Evolutionary conservation across 345 rosid genomes (phyloP).

Genomic region (Sonneratia alba): DNA sequence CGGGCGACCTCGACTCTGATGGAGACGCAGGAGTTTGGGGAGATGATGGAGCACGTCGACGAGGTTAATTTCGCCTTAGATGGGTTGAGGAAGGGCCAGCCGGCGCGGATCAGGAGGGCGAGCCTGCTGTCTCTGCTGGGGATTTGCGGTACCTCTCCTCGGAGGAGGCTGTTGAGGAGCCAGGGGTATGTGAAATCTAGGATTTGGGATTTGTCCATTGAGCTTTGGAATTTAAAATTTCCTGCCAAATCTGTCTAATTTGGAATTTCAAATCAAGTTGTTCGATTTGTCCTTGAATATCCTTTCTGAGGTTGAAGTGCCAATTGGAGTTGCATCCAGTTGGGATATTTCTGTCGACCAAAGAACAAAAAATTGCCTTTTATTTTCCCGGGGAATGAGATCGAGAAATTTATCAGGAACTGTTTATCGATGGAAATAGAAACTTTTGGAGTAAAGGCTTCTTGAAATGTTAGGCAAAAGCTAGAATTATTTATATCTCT

Average conservation of each 20-base stretch:
- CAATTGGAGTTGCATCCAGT: not conserved
- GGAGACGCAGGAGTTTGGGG: slow-evolving; percentile 98
- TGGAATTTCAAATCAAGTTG: not conserved
- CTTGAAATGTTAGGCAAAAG: not conserved
- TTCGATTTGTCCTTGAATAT: not conserved
- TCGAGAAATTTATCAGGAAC: too few relatives aligned
- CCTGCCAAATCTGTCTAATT: not conserved
- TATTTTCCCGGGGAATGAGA: too few relatives aligned
- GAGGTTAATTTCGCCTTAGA: slow-evolving; percentile 95
- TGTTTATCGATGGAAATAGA: not conserved
- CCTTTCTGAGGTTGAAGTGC: not conserved
- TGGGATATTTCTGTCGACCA: not conserved
- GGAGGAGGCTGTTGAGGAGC: slow-evolving; percentile 72
- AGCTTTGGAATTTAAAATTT: slow-evolving; percentile 2
- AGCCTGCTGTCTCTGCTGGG: slow-evolving; percentile 67
- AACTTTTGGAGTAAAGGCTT: not conserved
- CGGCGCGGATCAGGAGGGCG: slow-evolving; percentile 69
- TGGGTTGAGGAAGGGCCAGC: slow-evolving; percentile 77
- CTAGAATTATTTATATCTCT: not conserved
- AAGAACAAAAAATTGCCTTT: too few relatives aligned
- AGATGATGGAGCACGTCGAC: slow-evolving; percentile 96
- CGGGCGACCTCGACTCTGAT: slow-evolving; percentile 62
- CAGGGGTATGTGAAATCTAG: slow-evolving; percentile 40
- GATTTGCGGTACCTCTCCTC: slow-evolving; percentile 62
- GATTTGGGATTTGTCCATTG: not conserved